These are phyloP conservation scores for Guadua angustifolia DNA, from an alignment of 176 grass and related monocot species.

Conservation along the genomic window DNA sequence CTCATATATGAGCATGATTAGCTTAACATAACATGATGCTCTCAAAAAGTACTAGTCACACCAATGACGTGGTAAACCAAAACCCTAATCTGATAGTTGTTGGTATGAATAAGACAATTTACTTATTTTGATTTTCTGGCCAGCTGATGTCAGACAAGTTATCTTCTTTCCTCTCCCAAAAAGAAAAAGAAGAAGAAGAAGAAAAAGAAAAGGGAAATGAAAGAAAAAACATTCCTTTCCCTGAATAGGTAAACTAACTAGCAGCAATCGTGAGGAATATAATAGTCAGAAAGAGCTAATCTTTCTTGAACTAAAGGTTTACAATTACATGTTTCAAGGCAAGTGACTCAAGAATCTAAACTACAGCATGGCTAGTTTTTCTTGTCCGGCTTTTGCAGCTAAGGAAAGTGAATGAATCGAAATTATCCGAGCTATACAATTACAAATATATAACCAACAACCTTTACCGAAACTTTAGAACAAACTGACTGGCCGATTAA, in stretches of 20 bases:
- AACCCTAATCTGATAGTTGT: not conserved
- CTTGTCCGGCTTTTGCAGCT: constrained; percentile 37
- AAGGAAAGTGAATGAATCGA: constrained; percentile 57
- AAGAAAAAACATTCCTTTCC: not conserved
- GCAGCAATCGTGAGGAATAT: not conserved
- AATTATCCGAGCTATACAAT: constrained; percentile 51
- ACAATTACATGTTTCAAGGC: constrained; percentile 60
- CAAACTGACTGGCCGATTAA: constrained; percentile 26
- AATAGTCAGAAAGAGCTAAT: constrained; percentile 37
- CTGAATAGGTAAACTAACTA: constrained; percentile 18
- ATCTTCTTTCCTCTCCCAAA: not conserved
- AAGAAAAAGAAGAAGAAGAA: too few species aligned
- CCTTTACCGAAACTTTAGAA: constrained; percentile 38
- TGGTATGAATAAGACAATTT: not conserved
- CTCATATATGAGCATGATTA: not conserved
- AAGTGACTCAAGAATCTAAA: constrained; percentile 51
- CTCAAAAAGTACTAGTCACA: not conserved
- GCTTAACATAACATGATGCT: not conserved
- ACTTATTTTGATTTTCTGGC: not conserved
- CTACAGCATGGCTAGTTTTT: constrained; percentile 45
- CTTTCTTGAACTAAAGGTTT: constrained; percentile 48
- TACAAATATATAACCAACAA: constrained; percentile 52
- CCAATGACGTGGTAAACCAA: not conserved
- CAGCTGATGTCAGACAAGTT: not conserved
- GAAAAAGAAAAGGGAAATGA: not conserved